A percentile compares a stretch with the other conserved stretches of the same genome.
These are phyloP conservation scores for Nepenthes alata DNA, from an alignment of 179 eudicot species.

Conservation along the genomic window DNA sequence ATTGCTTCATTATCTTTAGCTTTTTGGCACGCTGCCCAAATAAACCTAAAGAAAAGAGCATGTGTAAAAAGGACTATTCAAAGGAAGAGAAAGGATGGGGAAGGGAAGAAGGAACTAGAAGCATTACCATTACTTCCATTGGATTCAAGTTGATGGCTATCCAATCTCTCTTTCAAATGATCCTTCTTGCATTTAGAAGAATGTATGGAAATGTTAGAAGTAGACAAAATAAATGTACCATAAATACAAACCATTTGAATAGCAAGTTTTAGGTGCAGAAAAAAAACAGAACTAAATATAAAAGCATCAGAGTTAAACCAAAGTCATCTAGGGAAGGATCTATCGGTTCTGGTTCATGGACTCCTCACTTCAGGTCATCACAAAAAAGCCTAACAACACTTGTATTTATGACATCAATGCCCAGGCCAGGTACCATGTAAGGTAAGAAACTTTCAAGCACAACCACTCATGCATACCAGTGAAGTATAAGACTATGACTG, in stretches of 20 bases:
- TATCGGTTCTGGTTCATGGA: too few relatives aligned
- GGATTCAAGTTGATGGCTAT: slow-evolving; percentile 46
- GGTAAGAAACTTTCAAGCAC: too few relatives aligned
- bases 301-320: too few relatives aligned
- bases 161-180: slow-evolving; percentile 48
- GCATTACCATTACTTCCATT: slow-evolving; percentile 62
- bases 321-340: too few relatives aligned
- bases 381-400: too few relatives aligned
- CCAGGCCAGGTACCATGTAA: too few relatives aligned
- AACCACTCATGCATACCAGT: too few relatives aligned
- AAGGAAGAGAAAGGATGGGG: not conserved
- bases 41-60: slow-evolving; percentile 35
- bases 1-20: slow-evolving; percentile 54
- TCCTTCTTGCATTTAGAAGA: slow-evolving; percentile 32
- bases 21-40: slow-evolving; percentile 55
- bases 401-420: too few relatives aligned
- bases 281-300: too few relatives aligned
- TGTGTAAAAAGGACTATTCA: not conserved
- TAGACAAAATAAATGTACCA: not conserved
- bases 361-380: too few relatives aligned
- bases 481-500: too few relatives aligned
- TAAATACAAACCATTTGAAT: not conserved
- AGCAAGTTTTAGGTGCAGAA: too few relatives aligned
- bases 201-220: slow-evolving; percentile 1
- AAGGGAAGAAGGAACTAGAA: slow-evolving; percentile 2